Base-by-base conservation (phyloP, 164 flowering plant genomes). In the Stephania japonica region DNA sequence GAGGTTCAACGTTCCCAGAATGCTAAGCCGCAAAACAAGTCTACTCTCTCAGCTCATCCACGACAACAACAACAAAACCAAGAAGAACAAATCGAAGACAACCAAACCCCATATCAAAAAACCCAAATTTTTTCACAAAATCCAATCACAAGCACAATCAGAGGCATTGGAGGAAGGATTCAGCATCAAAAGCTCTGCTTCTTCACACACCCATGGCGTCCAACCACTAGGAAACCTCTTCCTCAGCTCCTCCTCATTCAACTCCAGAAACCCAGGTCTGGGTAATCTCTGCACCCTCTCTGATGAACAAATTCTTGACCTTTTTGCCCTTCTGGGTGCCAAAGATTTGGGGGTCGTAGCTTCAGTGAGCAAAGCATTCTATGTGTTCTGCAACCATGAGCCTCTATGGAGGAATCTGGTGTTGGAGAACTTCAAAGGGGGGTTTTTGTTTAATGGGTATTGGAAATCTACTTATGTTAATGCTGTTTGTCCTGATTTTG, bases 401-500 rank as follows among this genome's bases (percentile, higher is more conserved):
- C 97, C 98, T 5, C 87, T 96, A 38, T 93, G 99, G 99, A 89
- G 94, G 84, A 91, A 85, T 72, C 86, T 96, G 16, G 97, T 91
- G 6, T 80, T 96, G 82, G 91, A 93, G 44, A 77, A 75, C 43
- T 59, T 79, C 11, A 75, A 72, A 23, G 89, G 86, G 16, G 87
- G 85, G 24, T 91, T 95, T 79, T 82, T 65, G 70, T 95, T 74
- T 78, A 78, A 75, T 69, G 94, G 85, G 78, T 84, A 92, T 49
- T 95, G 99, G 98, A 95, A 84, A 78, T 76, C 76, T 43, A 95
- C 98, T 59, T 95, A 84, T 70, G 56, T 92, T 78, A 56, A 83
- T 70, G 77, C 81, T 59, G 70, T 21, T 63, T 75, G 71, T 11
- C 89, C 86, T 65, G 26, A 61, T 4, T 85, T 82, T 71, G 77